phyloP scores from a whole-genome alignment of 1,139 yeast genomes.

The Pneumocystis wakefieldiae region DNA sequence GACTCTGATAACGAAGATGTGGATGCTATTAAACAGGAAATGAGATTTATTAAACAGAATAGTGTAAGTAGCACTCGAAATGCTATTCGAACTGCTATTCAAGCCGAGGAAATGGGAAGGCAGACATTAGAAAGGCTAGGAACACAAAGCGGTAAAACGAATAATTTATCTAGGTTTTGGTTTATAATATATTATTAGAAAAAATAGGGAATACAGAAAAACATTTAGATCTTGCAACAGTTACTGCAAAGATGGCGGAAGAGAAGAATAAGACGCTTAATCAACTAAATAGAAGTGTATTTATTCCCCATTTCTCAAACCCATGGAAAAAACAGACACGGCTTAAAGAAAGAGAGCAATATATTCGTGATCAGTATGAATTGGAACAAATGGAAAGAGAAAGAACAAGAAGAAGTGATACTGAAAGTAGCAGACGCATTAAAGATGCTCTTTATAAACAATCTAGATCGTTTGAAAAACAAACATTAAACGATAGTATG shows the following conservation, averaged over 20 bases:
- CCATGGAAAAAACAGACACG: constrained; percentile 22
- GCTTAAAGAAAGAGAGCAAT: constrained; percentile 59
- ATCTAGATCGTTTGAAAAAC: constrained; percentile 14
- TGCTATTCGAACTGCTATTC: constrained; percentile 74
- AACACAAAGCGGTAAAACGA: constrained; percentile 43
- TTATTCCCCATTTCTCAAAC: constrained; percentile 62
- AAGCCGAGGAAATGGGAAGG: constrained; percentile 81
- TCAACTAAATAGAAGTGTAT: constrained; percentile 65
- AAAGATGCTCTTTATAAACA: constrained; percentile 17
- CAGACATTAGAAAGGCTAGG: constrained; percentile 88
- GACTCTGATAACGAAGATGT: constrained; percentile 66
- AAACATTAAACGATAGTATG: constrained; percentile 23
- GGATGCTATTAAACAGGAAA: constrained; percentile 72
- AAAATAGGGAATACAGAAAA: constrained; percentile 66
- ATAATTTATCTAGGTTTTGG: neutral
- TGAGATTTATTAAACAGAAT: constrained; percentile 73
- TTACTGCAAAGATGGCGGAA: constrained; percentile 71
- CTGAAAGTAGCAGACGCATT: constrained; percentile 34
- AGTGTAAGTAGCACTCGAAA: constrained; percentile 76
- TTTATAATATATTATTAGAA: constrained; percentile 27
- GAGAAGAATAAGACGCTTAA: constrained; percentile 70
- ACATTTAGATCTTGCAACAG: constrained; percentile 58
- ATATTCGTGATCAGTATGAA: constrained; percentile 48
- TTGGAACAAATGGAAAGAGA: constrained; percentile 35
- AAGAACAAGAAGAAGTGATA: constrained; percentile 30